phyloP scores from a whole-genome alignment of 2,329 filamentous ascomycete species.

The Colletotrichum simmondsii region DNA sequence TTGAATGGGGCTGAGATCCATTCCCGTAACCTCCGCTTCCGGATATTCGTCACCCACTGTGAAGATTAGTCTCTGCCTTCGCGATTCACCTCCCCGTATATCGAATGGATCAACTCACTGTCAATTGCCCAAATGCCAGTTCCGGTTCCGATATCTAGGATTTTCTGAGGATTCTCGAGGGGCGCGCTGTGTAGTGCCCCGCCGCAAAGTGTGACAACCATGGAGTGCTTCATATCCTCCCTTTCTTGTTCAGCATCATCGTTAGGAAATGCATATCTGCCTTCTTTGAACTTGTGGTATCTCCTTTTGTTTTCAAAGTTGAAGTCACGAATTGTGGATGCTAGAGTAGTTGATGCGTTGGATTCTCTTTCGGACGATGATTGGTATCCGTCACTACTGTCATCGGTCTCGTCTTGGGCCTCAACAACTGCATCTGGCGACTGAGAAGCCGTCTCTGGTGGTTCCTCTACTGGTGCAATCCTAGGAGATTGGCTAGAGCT shows the following conservation, averaged over 20 bases:
- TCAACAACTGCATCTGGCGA: not conserved
- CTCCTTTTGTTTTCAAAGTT: constrained; percentile 54
- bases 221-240: constrained; percentile 48
- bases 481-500: not conserved
- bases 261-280: constrained; percentile 51
- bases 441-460: no score
- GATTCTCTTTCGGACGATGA: constrained; percentile 35
- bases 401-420: not conserved
- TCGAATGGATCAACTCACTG: constrained; percentile 43
- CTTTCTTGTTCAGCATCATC: constrained; percentile 57
- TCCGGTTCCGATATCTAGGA: constrained; percentile 40
- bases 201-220: constrained; percentile 34
- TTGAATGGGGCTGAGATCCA: constrained; percentile 28
- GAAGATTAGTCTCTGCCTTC: not conserved
- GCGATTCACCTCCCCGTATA: accelerated
- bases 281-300: constrained; percentile 54
- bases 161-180: not conserved
- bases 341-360: constrained; percentile 41
- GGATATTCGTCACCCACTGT: constrained; percentile 40
- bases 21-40: constrained; percentile 5
- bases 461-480: no score
- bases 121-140: constrained; percentile 67
- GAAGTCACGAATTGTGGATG: constrained; percentile 50
- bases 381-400: constrained; percentile 15
- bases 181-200: not conserved